phyloP scores from a whole-genome alignment of 495 filamentous ascomycete species.

The Tricharina praecox region DNA sequence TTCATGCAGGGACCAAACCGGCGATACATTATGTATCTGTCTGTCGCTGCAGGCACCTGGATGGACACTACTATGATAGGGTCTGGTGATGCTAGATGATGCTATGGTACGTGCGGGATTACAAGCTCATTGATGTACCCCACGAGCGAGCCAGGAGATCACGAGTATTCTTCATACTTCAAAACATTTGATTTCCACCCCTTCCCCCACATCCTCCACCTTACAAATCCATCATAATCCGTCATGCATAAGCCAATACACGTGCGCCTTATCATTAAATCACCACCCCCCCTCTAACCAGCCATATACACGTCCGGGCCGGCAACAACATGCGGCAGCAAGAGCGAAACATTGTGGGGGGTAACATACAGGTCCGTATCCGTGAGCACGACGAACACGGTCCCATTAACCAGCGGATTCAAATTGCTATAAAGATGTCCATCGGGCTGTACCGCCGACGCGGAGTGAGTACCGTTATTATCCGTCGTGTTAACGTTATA shows the following conservation, averaged over 20 bases:
- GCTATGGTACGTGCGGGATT: too few relatives aligned
- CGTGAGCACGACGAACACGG: conserved; percentile 63
- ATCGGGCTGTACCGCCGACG: conserved; percentile 53
- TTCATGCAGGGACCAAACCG: too few relatives aligned
- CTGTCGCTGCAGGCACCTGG: too few relatives aligned
- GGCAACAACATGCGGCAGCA: conserved; percentile 66
- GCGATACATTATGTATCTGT: too few relatives aligned
- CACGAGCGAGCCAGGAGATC: too few relatives aligned
- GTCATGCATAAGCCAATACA: not conserved
- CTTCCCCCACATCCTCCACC: too few relatives aligned
- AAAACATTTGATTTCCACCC: too few relatives aligned
- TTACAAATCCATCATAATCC: too few relatives aligned
- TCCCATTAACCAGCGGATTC: conserved; percentile 59
- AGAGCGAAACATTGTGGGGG: conserved; percentile 54
- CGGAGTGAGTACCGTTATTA: conserved; percentile 35
- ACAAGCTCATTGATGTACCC: too few relatives aligned
- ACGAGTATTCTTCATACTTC: too few relatives aligned
- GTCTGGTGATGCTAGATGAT: too few relatives aligned
- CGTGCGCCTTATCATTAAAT: not conserved
- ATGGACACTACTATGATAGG: too few relatives aligned
- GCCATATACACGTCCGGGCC: conserved; percentile 60
- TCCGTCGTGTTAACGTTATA: conserved; percentile 31
- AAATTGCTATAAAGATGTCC: conserved; percentile 41
- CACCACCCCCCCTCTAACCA: conserved; percentile 33
- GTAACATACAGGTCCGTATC: conserved; percentile 51